phyloP scores from a whole-genome alignment of 495 filamentous ascomycete species.

The Penicillium fimorum region DNA sequence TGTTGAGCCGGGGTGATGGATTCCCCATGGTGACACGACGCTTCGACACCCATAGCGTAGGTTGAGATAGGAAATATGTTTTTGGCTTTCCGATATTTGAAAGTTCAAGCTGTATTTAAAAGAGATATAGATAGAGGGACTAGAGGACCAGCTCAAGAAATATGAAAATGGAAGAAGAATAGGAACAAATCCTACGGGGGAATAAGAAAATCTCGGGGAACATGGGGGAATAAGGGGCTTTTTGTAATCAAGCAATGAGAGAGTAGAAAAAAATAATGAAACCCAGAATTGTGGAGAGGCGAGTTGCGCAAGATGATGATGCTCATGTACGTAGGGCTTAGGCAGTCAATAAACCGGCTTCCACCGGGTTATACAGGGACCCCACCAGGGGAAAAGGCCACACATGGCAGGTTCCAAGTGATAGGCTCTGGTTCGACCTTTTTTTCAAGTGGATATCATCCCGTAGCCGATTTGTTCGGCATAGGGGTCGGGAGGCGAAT shows the following conservation, averaged over 20 bases:
- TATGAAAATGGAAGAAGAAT: slow-evolving; percentile 2
- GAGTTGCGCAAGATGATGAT: slow-evolving; percentile 13
- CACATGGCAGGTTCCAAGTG: slow-evolving; percentile 19
- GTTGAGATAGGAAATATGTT: neutral
- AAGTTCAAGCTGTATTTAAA: neutral
- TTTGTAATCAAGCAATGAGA: slow-evolving; percentile 21
- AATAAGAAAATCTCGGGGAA: slow-evolving; percentile 8
- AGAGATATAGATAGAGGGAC: neutral
- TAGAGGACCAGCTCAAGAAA: neutral
- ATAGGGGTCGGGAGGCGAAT: slow-evolving; percentile 17
- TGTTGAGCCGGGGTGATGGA: slow-evolving; percentile 34
- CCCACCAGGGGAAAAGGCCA: slow-evolving; percentile 19
- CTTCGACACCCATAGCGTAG: slow-evolving; percentile 36
- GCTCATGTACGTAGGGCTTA: neutral
- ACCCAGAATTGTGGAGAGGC: slow-evolving; percentile 21
- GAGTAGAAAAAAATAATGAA: neutral
- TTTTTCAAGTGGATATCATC: slow-evolving; percentile 14
- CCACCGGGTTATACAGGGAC: slow-evolving; percentile 22
- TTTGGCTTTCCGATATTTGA: neutral
- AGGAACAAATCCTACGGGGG: slow-evolving; percentile 17
- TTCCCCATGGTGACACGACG: slow-evolving; percentile 39
- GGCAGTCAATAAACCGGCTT: slow-evolving; percentile 16
- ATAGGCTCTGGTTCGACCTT: slow-evolving; percentile 24
- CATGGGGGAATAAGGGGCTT: slow-evolving; percentile 16
- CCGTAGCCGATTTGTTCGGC: slow-evolving; percentile 16